A percentile compares a stretch with the other conserved stretches of the same genome.
Conservation (phyloP, 2,329 filamentous ascomycete genomes). For the Colletotrichum ledebouriae region DNA sequence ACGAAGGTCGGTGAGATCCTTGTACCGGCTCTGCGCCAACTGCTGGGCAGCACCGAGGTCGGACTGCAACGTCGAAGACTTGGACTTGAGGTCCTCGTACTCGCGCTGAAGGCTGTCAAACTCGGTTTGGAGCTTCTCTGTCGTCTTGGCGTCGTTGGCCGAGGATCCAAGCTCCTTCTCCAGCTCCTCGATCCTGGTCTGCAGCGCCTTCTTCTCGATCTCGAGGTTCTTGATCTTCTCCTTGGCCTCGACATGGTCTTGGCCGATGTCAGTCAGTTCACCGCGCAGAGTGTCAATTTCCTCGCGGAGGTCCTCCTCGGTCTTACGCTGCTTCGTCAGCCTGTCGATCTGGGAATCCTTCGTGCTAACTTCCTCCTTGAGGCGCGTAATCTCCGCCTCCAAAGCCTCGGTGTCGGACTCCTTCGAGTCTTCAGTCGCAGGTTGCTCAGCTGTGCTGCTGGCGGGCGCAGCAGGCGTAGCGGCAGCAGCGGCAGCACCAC, state of each 20-base stretch:
- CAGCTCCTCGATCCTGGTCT: slow-evolving; percentile 73
- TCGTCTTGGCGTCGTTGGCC: slow-evolving; percentile 56
- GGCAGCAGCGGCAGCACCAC: slow-evolving; percentile 68
- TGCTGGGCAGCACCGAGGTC: slow-evolving; percentile 90
- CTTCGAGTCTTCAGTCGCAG: slow-evolving; percentile 42
- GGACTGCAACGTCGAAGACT: slow-evolving; percentile 78
- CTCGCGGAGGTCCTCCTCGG: slow-evolving; percentile 83
- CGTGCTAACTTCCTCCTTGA: slow-evolving; percentile 67
- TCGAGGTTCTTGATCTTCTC: slow-evolving; percentile 80
- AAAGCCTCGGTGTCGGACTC: slow-evolving; percentile 55
- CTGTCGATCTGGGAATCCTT: slow-evolving; percentile 81
- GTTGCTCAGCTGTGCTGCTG: slow-evolving; percentile 53
- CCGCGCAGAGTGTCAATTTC: slow-evolving; percentile 89
- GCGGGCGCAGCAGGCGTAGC: slow-evolving; percentile 44
- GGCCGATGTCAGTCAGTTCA: slow-evolving; percentile 81
- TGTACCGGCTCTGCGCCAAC: slow-evolving; percentile 88
- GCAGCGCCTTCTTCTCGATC: slow-evolving; percentile 75
- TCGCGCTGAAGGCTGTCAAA: slow-evolving; percentile 68
- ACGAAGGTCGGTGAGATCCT: slow-evolving; percentile 84
- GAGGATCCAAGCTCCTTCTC: slow-evolving; percentile 75
- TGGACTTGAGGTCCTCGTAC: slow-evolving; percentile 77
- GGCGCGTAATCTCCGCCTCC: slow-evolving; percentile 62
- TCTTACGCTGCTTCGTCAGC: slow-evolving; percentile 77
- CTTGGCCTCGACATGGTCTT: slow-evolving; percentile 87
- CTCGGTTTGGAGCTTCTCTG: slow-evolving; percentile 70